phyloP scores from a whole-genome alignment of 208 protist genomes.

The Leptomonas pyrrhocoris region DNA sequence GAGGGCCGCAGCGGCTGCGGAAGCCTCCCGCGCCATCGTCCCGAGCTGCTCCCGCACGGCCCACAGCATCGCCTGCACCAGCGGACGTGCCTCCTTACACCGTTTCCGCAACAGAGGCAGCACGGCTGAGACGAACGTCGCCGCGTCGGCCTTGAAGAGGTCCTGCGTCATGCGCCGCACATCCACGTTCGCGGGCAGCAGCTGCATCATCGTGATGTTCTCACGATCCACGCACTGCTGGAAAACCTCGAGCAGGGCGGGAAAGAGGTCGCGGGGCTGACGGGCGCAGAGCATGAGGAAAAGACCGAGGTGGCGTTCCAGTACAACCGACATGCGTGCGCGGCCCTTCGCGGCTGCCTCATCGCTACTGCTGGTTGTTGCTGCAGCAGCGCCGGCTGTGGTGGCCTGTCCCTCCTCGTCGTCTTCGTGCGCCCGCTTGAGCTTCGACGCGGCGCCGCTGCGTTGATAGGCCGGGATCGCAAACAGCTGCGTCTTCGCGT shows the following conservation, averaged over 20 bases:
- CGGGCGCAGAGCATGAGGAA: constrained; percentile 82
- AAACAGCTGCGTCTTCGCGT: constrained; percentile 69
- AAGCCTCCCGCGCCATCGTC: constrained; percentile 37
- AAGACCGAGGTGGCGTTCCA: constrained; percentile 65
- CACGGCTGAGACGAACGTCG: constrained; percentile 51
- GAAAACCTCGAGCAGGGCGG: constrained; percentile 65
- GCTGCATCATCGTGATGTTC: constrained; percentile 54
- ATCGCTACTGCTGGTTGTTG: constrained; percentile 9
- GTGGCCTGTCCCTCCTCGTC: constrained; percentile 15
- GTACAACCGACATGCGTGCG: constrained; percentile 30
- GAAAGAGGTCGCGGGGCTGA: constrained; percentile 69
- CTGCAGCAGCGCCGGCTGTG: neutral
- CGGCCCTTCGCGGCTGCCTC: constrained; percentile 36
- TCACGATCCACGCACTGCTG: constrained; percentile 64
- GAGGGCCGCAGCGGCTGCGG: neutral
- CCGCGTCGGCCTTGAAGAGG: constrained; percentile 52
- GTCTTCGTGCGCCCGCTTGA: constrained; percentile 26
- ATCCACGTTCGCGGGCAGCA: constrained; percentile 61
- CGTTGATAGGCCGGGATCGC: constrained; percentile 52
- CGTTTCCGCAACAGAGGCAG: constrained; percentile 73
- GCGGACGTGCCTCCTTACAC: constrained; percentile 42
- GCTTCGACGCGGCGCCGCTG: constrained; percentile 4
- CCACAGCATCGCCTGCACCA: constrained; percentile 79
- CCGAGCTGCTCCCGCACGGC: constrained; percentile 52
- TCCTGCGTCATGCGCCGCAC: constrained; percentile 64